Evolutionary conservation across 306 rosid genomes (phyloP).

Genomic region (Castanea crenata): DNA sequence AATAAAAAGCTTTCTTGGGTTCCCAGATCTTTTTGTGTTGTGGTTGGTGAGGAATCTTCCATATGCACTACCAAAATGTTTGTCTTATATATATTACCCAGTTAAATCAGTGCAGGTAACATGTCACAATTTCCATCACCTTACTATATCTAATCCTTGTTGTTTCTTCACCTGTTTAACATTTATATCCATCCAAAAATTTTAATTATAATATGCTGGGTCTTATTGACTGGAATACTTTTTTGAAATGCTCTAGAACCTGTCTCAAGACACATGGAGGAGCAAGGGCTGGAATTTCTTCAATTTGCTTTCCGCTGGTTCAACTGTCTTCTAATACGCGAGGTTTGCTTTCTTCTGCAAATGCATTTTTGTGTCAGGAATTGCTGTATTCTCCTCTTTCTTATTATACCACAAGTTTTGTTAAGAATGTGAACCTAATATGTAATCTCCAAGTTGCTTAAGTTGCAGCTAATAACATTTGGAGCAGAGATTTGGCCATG

Average conservation of each 20-base stretch:
- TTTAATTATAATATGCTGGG: constrained; percentile 11
- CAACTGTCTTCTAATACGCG: constrained; percentile 96
- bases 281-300: constrained; percentile 92
- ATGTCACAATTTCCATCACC: neutral
- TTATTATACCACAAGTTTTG: neutral
- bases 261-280: constrained; percentile 90
- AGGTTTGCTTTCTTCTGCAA: constrained; percentile 51
- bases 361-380: neutral
- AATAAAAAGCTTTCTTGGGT: neutral
- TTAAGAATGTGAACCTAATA: neutral
- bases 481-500: neutral
- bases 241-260: constrained; percentile 57
- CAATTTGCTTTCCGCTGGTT: constrained; percentile 99
- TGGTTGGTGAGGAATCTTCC: constrained; percentile 7
- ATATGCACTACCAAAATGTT: constrained; percentile 5
- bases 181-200: constrained; percentile 4
- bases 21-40: neutral
- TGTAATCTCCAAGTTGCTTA: constrained; percentile 13
- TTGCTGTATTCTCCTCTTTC: constrained; percentile 16
- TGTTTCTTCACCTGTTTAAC: constrained; percentile 15
- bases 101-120: constrained; percentile 1
- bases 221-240: constrained; percentile 16
- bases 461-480: constrained; percentile 1
- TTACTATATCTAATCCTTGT: neutral
- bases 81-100: neutral